Percentiles rank a stretch among this genome's conserved stretches.
Evolutionary conservation across 2,329 filamentous ascomycete genomes (phyloP).

Genomic region (Capronia americana): DNA sequence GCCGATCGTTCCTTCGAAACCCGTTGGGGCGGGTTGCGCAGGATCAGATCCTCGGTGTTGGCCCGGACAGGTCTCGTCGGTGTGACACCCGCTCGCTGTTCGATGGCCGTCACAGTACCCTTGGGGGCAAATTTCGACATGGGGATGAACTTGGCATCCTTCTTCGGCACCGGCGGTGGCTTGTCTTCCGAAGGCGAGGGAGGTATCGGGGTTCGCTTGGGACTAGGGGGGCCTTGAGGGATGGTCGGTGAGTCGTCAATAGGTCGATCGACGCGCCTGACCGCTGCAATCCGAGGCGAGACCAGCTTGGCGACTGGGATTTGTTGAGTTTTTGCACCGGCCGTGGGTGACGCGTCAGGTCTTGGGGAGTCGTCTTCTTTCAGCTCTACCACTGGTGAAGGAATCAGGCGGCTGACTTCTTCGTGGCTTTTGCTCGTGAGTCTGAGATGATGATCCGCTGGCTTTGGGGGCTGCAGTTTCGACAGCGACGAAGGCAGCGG

Average conservation of each 20-base stretch:
- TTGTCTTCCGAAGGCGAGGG: slow-evolving; percentile 22
- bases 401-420: slow-evolving; percentile 31
- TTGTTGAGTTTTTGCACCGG: slow-evolving; percentile 10
- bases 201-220: slow-evolving; percentile 1
- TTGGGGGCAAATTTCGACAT: slow-evolving; percentile 39
- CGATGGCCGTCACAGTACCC: slow-evolving; percentile 34
- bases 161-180: slow-evolving; percentile 36
- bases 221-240: slow-evolving; percentile 31
- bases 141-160: slow-evolving; percentile 39
- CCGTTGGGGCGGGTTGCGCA: neutral
- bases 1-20: slow-evolving; percentile 27
- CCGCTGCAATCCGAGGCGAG: slow-evolving; percentile 20
- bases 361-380: slow-evolving; percentile 36
- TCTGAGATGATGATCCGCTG: slow-evolving; percentile 13
- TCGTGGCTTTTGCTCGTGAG: slow-evolving; percentile 24
- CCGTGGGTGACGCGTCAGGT: slow-evolving; percentile 2
- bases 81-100: slow-evolving; percentile 29
- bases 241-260: slow-evolving; percentile 37
- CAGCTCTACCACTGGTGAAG: slow-evolving; percentile 35
- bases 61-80: slow-evolving; percentile 29
- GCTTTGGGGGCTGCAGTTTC: neutral
- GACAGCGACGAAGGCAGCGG: neutral
- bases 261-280: slow-evolving; percentile 31
- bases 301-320: slow-evolving; percentile 6
- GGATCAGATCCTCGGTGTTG: slow-evolving; percentile 29